Conservation (phyloP, 306 rosid species). For the Hippophae rhamnoides region DNA sequence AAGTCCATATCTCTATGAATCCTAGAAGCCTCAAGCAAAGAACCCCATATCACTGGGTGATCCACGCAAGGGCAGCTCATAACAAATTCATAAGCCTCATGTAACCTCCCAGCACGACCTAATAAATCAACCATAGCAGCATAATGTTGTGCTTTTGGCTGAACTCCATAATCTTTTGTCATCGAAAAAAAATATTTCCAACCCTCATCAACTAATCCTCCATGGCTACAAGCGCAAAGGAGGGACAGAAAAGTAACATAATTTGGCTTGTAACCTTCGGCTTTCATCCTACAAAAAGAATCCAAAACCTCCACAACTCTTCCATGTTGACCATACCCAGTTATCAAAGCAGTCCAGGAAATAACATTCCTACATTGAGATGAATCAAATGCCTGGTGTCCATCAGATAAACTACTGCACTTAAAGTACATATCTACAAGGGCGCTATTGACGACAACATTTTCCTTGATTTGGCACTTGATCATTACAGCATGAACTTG, state of each 20-base stretch:
- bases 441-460: constrained; percentile 55
- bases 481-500: constrained; percentile 53
- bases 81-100: constrained; percentile 53
- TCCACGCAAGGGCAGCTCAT: constrained; percentile 50
- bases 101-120: constrained; percentile 54
- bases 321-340: constrained; percentile 77
- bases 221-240: constrained; percentile 72
- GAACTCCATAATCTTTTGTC: constrained; percentile 49
- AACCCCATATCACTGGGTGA: constrained; percentile 64
- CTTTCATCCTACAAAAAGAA: constrained; percentile 43
- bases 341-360: constrained; percentile 64
- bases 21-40: constrained; percentile 66
- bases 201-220: constrained; percentile 60
- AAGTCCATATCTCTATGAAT: constrained; percentile 50
- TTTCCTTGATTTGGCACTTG: constrained; percentile 46
- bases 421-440: constrained; percentile 73
- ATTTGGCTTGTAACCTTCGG: constrained; percentile 57
- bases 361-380: constrained; percentile 52
- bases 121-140: constrained; percentile 70
- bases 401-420: constrained; percentile 53
- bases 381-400: constrained; percentile 38
- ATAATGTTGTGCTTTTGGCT: constrained; percentile 59
- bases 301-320: constrained; percentile 50
- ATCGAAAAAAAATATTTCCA: constrained; percentile 52
- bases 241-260: constrained; percentile 69